These are phyloP conservation scores for Bipolaris bicolor DNA, from an alignment of 2,329 filamentous ascomycete genomes.

Conservation along the genomic window DNA sequence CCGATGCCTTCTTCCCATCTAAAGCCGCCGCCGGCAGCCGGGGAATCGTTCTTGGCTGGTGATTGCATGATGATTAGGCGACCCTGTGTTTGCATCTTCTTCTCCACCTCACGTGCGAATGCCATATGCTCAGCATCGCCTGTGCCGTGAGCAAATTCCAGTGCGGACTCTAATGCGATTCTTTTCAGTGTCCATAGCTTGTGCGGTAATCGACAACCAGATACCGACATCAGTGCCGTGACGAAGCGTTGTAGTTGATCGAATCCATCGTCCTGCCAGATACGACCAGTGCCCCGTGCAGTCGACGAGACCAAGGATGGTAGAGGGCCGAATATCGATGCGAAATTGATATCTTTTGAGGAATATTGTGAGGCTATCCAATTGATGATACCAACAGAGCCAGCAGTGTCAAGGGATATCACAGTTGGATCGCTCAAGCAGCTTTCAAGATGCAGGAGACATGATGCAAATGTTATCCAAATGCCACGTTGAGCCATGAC, in stretches of 20 bases:
- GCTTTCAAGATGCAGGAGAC: conserved; percentile 32
- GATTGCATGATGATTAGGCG: conserved; percentile 34
- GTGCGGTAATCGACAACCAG: conserved; percentile 33
- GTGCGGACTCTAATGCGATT: conserved; percentile 45
- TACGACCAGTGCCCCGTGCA: conserved; percentile 45
- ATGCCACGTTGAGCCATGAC: conserved; percentile 39
- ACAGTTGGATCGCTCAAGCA: conserved; percentile 4
- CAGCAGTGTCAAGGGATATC: conserved; percentile 16
- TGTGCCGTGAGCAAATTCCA: conserved; percentile 46
- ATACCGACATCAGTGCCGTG: conserved; percentile 33
- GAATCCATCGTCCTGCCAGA: conserved; percentile 44
- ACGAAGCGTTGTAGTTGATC: conserved; percentile 41
- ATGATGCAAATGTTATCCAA: conserved; percentile 35
- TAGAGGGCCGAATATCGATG: conserved; percentile 31
- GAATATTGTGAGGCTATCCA: conserved; percentile 35
- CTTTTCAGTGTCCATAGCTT: conserved; percentile 46
- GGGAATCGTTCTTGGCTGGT: conserved; percentile 38
- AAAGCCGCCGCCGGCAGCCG: conserved; percentile 39
- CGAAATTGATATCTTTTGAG: conserved; percentile 27
- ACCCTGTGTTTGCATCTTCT: conserved; percentile 38
- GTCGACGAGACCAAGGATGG: conserved; percentile 41
- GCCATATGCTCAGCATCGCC: conserved; percentile 35
- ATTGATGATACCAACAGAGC: conserved; percentile 23
- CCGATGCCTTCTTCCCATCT: conserved; percentile 55
- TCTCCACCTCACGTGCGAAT: conserved; percentile 41